Evolutionary conservation across 352 stramenopile species (phyloP).

Genomic region (Pythium phragmitis): DNA sequence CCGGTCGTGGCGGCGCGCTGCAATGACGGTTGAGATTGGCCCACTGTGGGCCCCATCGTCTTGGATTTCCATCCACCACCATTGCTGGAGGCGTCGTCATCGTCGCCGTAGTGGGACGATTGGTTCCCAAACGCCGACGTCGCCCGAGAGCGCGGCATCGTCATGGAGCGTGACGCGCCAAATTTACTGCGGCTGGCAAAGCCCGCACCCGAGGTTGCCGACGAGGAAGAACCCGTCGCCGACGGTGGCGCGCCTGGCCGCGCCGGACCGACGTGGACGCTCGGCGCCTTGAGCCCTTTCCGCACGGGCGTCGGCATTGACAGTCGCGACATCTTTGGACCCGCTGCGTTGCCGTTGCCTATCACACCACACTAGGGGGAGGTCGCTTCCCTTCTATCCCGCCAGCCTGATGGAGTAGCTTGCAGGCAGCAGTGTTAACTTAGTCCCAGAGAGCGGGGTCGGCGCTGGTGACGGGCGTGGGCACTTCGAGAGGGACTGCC

Average conservation of each 20-base stretch:
- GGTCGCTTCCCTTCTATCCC: too few relatives aligned
- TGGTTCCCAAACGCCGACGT: slow-evolving; percentile 21
- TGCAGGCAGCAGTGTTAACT: too few relatives aligned
- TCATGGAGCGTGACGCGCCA: slow-evolving; percentile 7
- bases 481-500: slow-evolving; percentile 8
- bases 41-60: too few relatives aligned
- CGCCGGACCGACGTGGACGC: slow-evolving; percentile 22
- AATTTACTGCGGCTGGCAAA: slow-evolving; percentile 1
- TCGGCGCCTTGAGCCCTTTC: slow-evolving; percentile 23
- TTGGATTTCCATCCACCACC: slow-evolving; percentile 10
- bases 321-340: slow-evolving; percentile 20
- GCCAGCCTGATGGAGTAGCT: too few relatives aligned
- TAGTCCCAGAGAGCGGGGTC: too few relatives aligned
- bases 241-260: slow-evolving; percentile 23
- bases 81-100: slow-evolving; percentile 12
- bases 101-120: slow-evolving; percentile 11
- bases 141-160: slow-evolving; percentile 17
- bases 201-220: slow-evolving; percentile 17
- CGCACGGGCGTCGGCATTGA: slow-evolving; percentile 22
- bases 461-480: too few relatives aligned
- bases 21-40: slow-evolving; percentile 1
- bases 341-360: too few relatives aligned
- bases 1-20: slow-evolving; percentile 17
- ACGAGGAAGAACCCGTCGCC: slow-evolving; percentile 26
- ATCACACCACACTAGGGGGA: too few relatives aligned